These are phyloP conservation scores for Hypoxylon fragiforme DNA, from an alignment of 495 filamentous ascomycete genomes.

Conservation along the genomic window DNA sequence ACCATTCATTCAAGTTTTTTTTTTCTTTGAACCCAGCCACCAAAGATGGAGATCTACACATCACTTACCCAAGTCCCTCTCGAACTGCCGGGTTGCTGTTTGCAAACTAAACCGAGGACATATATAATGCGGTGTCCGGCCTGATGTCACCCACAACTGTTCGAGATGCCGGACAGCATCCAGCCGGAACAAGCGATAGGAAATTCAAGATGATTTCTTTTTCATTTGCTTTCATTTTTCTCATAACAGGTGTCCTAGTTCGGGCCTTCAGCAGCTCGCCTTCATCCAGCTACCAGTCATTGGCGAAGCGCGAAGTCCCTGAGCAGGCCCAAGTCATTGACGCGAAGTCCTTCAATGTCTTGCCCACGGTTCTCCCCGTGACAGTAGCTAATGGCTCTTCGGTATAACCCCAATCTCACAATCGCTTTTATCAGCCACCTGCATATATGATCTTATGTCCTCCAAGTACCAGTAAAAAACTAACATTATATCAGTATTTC, in stretches of 20 bases:
- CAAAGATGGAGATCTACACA: too few relatives aligned
- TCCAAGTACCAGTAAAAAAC: not conserved
- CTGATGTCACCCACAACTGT: not conserved
- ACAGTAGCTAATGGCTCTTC: constrained; percentile 27
- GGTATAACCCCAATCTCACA: constrained; percentile 33
- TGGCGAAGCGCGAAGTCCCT: constrained; percentile 35
- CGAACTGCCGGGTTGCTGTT: too few relatives aligned
- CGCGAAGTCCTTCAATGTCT: constrained; percentile 47
- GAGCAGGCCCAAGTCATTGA: constrained; percentile 49
- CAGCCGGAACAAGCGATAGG: not conserved
- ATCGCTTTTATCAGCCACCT: not conserved
- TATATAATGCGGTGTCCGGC: too few relatives aligned
- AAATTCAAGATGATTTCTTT: constrained; percentile 20
- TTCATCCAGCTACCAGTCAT: not conserved
- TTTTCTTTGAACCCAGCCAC: too few relatives aligned
- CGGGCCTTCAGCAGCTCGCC: constrained; percentile 9
- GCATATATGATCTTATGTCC: too few relatives aligned
- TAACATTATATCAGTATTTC: constrained; percentile 19
- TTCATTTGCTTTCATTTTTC: constrained; percentile 10
- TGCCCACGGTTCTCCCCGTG: constrained; percentile 37
- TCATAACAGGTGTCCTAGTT: constrained; percentile 10
- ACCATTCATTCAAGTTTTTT: too few relatives aligned
- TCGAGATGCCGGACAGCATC: not conserved
- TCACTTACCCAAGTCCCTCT: too few relatives aligned
- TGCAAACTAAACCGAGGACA: too few relatives aligned